Base-by-base conservation (phyloP, 1,139 yeast species). In the Nakaseomyces kungkrabaensis region DNA sequence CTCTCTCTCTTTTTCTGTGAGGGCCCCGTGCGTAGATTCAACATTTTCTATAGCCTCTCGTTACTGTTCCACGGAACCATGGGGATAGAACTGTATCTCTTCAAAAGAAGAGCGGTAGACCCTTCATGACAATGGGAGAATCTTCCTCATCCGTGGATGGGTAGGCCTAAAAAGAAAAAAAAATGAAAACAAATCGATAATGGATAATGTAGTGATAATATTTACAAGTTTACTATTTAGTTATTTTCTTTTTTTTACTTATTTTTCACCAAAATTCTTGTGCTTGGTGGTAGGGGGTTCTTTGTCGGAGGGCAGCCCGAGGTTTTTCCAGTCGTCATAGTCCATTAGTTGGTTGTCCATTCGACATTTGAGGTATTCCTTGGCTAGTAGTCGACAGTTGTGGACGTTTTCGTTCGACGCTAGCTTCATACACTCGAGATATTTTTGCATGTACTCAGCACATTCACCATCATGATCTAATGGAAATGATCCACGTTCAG, bases 401-500 rank as follows among this genome's bases (percentile, higher is more conserved):
- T 92, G 88, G 4, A 97, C 94, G 67, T 90, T 89, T 59, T 82
- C 81, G 55, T 92, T 92, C 52, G 76, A 76, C 11, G 90, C 88
- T 43, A 81, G 72, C 61, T 84, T 83, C 71, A 92, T 71, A 68
- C 98, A 92, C 50, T 79, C 72, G 55, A 92, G 71, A 64, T 92
- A 92, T 53, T 78, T 79, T 49, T 73, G 67, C 95, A 89, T 92
- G 54, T 80, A 77, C 26, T 73, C 73, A 17, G 81, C 79, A 64
- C 97, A 92, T 59, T 92, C 97, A 29, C 82, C 86, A 54, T 81
- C 86, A 63, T 92, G 98, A 61, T 92, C 98, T 48, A 92, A 72
- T 1, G 97, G 98, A 67, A 92, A 92, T 0, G 97, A 86, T 0
- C 98, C 98, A 59, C 96, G 73, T 59, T 90, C 96, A 4, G 98